Base-by-base conservation (phyloP, 345 rosid species). In the Lepidium didymum region DNA sequence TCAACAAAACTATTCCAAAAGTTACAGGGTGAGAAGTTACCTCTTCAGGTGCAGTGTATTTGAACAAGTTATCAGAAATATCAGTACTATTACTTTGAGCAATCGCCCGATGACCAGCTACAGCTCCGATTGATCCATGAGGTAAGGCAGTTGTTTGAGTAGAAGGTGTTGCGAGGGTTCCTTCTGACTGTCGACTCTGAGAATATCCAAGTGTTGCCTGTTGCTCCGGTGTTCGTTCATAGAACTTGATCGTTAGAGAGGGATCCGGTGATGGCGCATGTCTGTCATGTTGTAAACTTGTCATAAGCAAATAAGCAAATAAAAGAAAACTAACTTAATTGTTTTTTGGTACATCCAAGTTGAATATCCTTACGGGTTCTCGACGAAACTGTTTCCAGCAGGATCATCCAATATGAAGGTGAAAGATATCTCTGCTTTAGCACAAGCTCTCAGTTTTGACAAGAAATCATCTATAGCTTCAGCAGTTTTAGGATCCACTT, bases 341-440 rank as follows among this genome's bases (percentile, higher is more conserved):
- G 14, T 62, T 25, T 12, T 27, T 4, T 3, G 13, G 35, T 43
- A 9, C 21, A 31, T 58, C 34, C 12, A 51, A 62, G 21, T 49
- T 53, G 37, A 47, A 19, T 16, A 31, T 62, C 34, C 96, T 85
- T 85, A 93, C 97, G 82, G 98, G 61, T 90, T 93, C 77, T 93
- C 98, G 50, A 93, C 78, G 79, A 93, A 93, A 83, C 98, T 85
- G 79, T 93, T 93, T 72, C 98, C 98, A 56, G 96, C 79, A 63
- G 98, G 97, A 82, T 93, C 97, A 64, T 93, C 95, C 74, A 93
- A 77, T 81, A 88, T 70, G 80, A 90, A 80, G 67, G 92, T 85
- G 72, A 88, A 90, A 13, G 92, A 54, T 8, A 76, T 80, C 60
- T 67, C 83, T 46, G 87, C 96, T 21, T 77, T 59, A 56, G 96